Evolutionary conservation across 176 grass and related monocot genomes (phyloP), one percentile per base, ranked within the genome.

Genomic region (Zoysia japonica): DNA sequence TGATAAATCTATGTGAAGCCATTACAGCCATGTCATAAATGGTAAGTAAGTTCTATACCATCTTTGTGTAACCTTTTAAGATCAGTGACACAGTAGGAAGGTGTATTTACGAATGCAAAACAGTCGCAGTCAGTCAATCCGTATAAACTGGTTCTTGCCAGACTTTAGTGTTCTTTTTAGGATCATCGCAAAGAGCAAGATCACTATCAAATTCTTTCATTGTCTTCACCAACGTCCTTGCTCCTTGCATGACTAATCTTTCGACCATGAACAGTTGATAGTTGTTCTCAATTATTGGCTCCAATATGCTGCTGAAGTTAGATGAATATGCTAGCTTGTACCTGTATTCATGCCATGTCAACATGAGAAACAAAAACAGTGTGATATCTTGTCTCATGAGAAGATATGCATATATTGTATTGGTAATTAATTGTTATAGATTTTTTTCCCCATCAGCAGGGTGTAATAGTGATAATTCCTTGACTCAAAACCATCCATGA

Each of bases 221-320:
- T 36, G 96, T 98, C 85, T 98, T 98, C 67, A 95, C 90, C 70
- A 92, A 91, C 3, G 67, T 93, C 85, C 54, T 98, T 60, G 90
- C 90, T 19, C 90, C 92, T 86, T 85, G 86, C 85, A 94, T 88
- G n/a, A 97, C 72, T 81, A 97, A 75, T 78, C 92, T 97, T 84
- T 97, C 95, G 9, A 98, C 76, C 78, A 98, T 98, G 70, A 98
- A 98, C 66, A 94, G 79, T 67, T 93, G 92, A 82, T 98, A 91
- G 67, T 94, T 94, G 74, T 97, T 97, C 74, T 92, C 65, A 6
- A 93, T 81, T 47, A 91, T 50, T 41, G 86, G 86, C 72, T 93
- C 82, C 85, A 98, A 77, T 85, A 98, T 89, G 74, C 60, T 61
- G 67, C 88, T 95, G 71, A 94, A 98, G 62, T 98, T 98, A 6